These are phyloP conservation scores for Aspergillus leporis DNA, from an alignment of 495 filamentous ascomycete genomes.

Conservation along the genomic window DNA sequence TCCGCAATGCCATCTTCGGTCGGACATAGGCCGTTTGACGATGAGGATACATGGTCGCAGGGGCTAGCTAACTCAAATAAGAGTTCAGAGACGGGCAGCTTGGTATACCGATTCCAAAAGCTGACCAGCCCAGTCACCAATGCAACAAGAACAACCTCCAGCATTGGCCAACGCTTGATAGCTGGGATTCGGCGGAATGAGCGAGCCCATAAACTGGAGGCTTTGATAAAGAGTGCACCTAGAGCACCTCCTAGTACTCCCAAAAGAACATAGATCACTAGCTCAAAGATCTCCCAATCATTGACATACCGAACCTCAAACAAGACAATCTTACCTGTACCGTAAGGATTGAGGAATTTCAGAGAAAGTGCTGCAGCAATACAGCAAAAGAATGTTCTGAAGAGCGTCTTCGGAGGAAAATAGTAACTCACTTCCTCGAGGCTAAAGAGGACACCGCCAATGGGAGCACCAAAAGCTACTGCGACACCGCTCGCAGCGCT, in stretches of 20 bases:
- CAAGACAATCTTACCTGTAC: constrained; percentile 92
- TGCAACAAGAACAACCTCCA: constrained; percentile 88
- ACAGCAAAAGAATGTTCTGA: constrained; percentile 97
- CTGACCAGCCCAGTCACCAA: constrained; percentile 78
- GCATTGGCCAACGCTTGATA: constrained; percentile 80
- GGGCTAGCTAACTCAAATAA: constrained; percentile 88
- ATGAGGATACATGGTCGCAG: constrained; percentile 65
- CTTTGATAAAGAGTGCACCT: constrained; percentile 96
- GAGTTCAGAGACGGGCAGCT: constrained; percentile 84
- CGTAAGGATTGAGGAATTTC: constrained; percentile 95
- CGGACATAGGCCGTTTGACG: constrained; percentile 73
- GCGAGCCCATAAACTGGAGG: constrained; percentile 81
- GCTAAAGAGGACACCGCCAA: constrained; percentile 91
- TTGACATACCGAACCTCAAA: constrained; percentile 91
- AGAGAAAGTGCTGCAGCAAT: constrained; percentile 87
- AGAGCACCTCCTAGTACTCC: constrained; percentile 81
- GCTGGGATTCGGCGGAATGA: constrained; percentile 78
- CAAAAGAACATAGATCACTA: constrained; percentile 79
- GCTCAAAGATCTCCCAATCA: constrained; percentile 94
- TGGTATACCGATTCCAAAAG: constrained; percentile 94
- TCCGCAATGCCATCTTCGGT: constrained; percentile 70
- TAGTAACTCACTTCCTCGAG: constrained; percentile 96
- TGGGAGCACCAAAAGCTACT: constrained; percentile 91
- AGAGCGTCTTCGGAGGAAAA: constrained; percentile 97
- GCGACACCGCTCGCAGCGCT: constrained; percentile 91